Conservation (phyloP, 305 asterid genomes). For the Fraxinus nigra region DNA sequence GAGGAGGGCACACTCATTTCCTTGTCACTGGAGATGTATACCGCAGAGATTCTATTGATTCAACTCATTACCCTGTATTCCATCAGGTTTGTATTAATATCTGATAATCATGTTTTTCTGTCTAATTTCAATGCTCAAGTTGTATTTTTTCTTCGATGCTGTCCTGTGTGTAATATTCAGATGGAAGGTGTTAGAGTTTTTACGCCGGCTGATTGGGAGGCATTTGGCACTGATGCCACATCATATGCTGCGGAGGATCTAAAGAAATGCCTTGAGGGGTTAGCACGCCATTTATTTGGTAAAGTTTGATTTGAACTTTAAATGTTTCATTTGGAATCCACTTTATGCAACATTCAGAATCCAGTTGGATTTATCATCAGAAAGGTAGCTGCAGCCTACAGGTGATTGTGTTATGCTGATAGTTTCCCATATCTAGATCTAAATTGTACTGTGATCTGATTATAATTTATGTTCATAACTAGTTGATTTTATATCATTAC, state of each 20-base stretch:
- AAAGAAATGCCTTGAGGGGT: constrained; percentile 88
- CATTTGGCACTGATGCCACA: constrained; percentile 60
- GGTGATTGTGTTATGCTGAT: background rate
- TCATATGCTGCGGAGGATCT: constrained; percentile 84
- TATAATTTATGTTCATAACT: background rate
- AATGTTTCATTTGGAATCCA: background rate
- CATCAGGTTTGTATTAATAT: constrained; percentile 65
- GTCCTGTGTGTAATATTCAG: constrained; percentile 37
- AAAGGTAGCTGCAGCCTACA: background rate
- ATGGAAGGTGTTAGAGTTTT: constrained; percentile 97
- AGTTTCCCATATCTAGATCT: background rate
- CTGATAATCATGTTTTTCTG: background rate
- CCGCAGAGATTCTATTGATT: constrained; percentile 88
- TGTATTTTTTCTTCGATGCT: constrained; percentile 14
- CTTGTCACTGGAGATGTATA: constrained; percentile 96
- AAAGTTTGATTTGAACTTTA: constrained; percentile 13
- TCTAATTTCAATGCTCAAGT: constrained; percentile 16
- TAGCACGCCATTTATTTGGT: constrained; percentile 93
- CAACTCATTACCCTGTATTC: constrained; percentile 94
- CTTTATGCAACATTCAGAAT: background rate
- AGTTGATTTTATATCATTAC: background rate
- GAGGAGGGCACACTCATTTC: constrained; percentile 70
- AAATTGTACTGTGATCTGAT: background rate
- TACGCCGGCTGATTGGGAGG: constrained; percentile 69
- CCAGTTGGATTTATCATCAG: background rate